A percentile compares a stretch with the other conserved stretches of the same genome.
Evolutionary conservation across 2,329 filamentous ascomycete genomes (phyloP).

Genomic region (Colletotrichum tofieldiae): DNA sequence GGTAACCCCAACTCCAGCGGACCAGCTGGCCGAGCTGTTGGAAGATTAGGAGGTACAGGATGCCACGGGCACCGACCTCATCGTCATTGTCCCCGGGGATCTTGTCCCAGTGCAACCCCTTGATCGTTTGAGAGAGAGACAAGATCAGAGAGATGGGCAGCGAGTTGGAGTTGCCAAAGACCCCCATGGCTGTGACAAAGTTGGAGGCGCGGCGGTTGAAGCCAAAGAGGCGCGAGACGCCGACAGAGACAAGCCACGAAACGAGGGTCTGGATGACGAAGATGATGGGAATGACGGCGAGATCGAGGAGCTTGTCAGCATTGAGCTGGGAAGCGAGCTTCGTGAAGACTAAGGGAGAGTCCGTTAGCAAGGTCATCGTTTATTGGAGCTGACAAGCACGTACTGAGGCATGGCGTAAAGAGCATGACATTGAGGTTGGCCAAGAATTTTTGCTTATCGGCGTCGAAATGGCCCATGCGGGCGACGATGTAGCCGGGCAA

Average conservation of each 20-base stretch:
- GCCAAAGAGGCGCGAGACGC: conserved; percentile 81
- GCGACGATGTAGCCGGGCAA: conserved; percentile 95
- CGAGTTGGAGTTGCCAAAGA: conserved; percentile 99
- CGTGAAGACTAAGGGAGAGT: conserved; percentile 80
- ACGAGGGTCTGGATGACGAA: conserved; percentile 90
- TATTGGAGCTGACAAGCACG: conserved; percentile 50
- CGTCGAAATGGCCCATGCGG: conserved; percentile 91
- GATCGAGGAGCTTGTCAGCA: conserved; percentile 88
- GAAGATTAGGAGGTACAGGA: conserved; percentile 96
- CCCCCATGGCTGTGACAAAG: conserved; percentile 96
- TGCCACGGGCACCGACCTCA: conserved; percentile 93
- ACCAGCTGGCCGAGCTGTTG: conserved; percentile 97
- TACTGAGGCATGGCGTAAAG: conserved; percentile 97
- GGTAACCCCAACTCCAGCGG: conserved; percentile 98
- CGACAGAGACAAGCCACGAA: conserved; percentile 83
- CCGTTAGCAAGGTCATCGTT: conserved; percentile 43
- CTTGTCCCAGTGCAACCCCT: conserved; percentile 93
- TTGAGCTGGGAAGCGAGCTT: conserved; percentile 96
- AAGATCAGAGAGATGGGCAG: conserved; percentile 96
- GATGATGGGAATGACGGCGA: conserved; percentile 95
- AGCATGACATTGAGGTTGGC: conserved; percentile 97
- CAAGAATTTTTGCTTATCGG: conserved; percentile 95
- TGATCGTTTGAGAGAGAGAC: conserved; percentile 91
- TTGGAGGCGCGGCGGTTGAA: conserved; percentile 91
- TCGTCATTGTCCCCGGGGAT: conserved; percentile 95